Percentiles rank a stretch among this genome's conserved stretches.
Evolutionary conservation across 306 rosid genomes (phyloP).

Genomic region (peach (Prunus persica)): DNA sequence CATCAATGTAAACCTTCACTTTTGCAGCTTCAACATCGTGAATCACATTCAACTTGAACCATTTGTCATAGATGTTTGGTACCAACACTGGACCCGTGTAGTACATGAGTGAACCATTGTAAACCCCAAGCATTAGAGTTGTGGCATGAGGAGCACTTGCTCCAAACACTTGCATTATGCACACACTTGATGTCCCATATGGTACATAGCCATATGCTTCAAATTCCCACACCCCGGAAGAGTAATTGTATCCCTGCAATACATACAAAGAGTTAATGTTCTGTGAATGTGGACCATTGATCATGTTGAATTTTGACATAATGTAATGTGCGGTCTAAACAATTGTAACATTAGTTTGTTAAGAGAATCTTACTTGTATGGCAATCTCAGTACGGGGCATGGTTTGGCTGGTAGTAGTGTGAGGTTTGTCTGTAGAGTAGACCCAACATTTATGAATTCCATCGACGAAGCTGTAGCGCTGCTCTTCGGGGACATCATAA

Average conservation of each 20-base stretch:
- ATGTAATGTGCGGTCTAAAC: too few relatives aligned
- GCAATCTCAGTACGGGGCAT: constrained; percentile 1
- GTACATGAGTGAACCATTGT: constrained; percentile 35
- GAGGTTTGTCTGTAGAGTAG: constrained; percentile 34
- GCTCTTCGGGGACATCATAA: constrained; percentile 13
- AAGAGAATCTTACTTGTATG: not conserved
- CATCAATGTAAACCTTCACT: constrained; percentile 40
- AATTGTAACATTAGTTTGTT: too few relatives aligned
- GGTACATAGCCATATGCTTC: constrained; percentile 49
- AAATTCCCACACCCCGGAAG: constrained; percentile 51
- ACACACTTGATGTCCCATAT: constrained; percentile 34
- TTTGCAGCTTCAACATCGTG: constrained; percentile 41
- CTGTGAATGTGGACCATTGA: too few relatives aligned
- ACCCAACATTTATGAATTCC: constrained; percentile 34
- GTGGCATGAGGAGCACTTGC: constrained; percentile 31
- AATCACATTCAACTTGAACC: constrained; percentile 46
- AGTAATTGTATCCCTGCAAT: constrained; percentile 38
- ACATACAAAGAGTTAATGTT: not conserved
- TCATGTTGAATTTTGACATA: too few relatives aligned
- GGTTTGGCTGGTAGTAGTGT: constrained; percentile 14
- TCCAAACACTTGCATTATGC: constrained; percentile 56
- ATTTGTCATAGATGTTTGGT: constrained; percentile 28
- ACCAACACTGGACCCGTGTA: constrained; percentile 23
- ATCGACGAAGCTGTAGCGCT: constrained; percentile 21
- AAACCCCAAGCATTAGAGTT: constrained; percentile 39